Evolutionary conservation across 176 grass and related monocot species (phyloP), one percentile per base, ranked within the genome.

Genomic region (Hordeum vulgare): DNA sequence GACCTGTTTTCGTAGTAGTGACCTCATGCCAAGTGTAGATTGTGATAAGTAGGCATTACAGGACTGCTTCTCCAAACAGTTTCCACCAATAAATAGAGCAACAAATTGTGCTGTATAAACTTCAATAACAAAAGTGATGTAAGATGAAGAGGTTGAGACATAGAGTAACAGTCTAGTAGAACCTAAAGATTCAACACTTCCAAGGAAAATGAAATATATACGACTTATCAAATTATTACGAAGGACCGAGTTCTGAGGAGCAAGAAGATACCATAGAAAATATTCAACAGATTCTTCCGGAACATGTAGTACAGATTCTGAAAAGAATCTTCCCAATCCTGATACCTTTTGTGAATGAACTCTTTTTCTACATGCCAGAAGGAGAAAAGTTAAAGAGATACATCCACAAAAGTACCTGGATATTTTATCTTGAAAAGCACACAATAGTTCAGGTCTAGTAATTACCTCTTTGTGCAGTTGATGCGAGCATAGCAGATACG

Each of bases 41-140:
- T 89, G 93, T 77, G 96, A 96, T 60, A 99, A 60, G 68, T 92
- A 99, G 26, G 96, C 96, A 82, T 75, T 95, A 65, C 89, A 94
- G 8, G 96, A 89, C 27, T 79, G 71, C 42, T 88, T 95, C 51
- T 90, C 84, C 79, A 51, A 77, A 81, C 54, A 80, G 21, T 85
- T 84, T 28, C 87, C 91, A 40, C 87, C 64, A 18, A 99, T 63
- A 33, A 99, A 99, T 51, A 99, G 86, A 29, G 71, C 93, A 87
- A 99, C 87, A 94, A 99, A 96, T 81, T 99, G 93, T 42, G 91
- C 23, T 3, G 93, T 96, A 94, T 76, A 92, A 83, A 99, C 93
- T 99, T 80, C 31, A 64, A 72, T 1, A 28, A 28, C 26, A 76
- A 69, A 67, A 67, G 21, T 24, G 9, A 35, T 56, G 27, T 82